phyloP scores from a whole-genome alignment of 768 basidiomycete genomes.

The Neoboletus subvelutipes region DNA sequence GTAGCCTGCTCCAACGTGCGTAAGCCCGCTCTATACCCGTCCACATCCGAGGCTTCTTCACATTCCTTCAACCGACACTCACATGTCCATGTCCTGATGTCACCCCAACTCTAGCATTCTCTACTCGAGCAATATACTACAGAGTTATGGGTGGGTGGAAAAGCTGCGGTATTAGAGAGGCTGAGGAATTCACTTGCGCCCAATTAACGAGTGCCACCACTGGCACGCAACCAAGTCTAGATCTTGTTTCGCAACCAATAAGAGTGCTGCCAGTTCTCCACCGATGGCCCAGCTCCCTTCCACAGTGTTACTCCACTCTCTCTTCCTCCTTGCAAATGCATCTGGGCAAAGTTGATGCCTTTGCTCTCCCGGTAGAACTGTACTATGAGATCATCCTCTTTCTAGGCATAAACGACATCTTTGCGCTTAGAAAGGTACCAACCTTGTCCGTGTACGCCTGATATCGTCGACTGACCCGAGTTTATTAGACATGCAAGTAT shows the following conservation, averaged over 20 bases:
- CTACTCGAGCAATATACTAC: no score
- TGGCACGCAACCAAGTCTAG: background rate
- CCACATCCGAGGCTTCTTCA: no score
- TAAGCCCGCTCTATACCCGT: no score
- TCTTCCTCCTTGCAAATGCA: background rate
- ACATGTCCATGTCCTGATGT: no score
- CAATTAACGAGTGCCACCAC: no score
- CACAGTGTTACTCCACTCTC: background rate
- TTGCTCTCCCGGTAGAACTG: slow-evolving; percentile 20
- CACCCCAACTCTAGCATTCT: no score
- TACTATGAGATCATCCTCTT: slow-evolving; percentile 11
- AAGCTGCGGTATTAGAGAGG: no score
- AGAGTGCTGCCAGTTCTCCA: background rate
- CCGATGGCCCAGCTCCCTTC: background rate
- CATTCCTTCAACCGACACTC: no score
- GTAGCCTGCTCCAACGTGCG: no score
- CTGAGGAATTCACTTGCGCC: no score
- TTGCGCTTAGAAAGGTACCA: slow-evolving; percentile 18
- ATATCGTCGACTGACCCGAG: background rate
- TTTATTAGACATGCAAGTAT: slow-evolving; percentile 25
- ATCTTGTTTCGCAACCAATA: background rate
- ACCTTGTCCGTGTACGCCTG: background rate
- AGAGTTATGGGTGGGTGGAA: no score
- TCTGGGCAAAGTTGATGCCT: background rate
- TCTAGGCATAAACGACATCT: slow-evolving; percentile 16